Evolutionary conservation across 257 asterid genomes (phyloP).

Genomic region (Ilex asprella): DNA sequence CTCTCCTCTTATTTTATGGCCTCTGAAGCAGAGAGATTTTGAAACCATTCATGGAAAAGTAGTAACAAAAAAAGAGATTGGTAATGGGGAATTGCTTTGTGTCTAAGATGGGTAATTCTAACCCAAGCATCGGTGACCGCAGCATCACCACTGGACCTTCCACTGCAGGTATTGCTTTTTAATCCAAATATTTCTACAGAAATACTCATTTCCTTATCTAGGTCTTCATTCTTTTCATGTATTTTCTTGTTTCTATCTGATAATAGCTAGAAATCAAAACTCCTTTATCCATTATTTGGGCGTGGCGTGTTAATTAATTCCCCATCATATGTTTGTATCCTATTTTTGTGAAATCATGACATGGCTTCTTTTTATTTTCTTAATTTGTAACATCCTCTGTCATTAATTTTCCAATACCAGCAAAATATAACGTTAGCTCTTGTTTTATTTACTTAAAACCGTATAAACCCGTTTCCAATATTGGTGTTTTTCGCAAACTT

Average conservation of each 20-base stretch:
- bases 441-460: neutral
- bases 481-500: neutral
- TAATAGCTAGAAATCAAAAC: neutral
- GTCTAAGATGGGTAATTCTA: neutral
- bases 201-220: neutral
- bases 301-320: neutral
- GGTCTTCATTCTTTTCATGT: neutral
- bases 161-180: slow-evolving; percentile 5
- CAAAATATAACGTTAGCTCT: neutral
- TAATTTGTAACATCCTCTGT: neutral
- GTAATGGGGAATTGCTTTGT: slow-evolving; percentile 9
- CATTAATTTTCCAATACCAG: neutral
- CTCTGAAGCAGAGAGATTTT: neutral
- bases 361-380: no score
- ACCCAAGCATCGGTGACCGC: neutral
- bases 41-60: neutral
- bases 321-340: neutral
- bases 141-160: neutral
- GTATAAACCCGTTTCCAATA: neutral
- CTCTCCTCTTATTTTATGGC: no score
- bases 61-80: neutral
- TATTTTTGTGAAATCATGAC: neutral
- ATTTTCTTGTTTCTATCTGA: neutral
- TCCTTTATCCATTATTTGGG: neutral
- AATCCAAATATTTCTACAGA: neutral